Conservation (phyloP, 2,329 filamentous ascomycete species). For the Clarireedia homoeocarpa region DNA sequence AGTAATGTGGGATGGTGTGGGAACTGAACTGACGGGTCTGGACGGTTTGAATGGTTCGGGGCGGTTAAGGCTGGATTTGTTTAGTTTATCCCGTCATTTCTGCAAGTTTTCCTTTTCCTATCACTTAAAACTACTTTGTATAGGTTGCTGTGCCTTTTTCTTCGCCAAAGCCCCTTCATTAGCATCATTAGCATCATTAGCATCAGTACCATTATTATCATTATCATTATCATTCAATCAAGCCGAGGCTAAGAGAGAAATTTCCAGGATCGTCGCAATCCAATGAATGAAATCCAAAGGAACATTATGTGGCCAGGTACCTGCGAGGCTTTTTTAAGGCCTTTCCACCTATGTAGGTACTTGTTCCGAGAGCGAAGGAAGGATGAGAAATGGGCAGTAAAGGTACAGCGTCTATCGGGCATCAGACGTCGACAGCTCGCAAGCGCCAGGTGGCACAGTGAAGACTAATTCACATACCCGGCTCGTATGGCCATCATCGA, state of each 20-base stretch:
- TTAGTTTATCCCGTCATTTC: not conserved
- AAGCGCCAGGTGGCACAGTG: not conserved
- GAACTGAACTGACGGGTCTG: not conserved
- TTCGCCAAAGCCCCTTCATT: too few relatives aligned
- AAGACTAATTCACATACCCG: not conserved
- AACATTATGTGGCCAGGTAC: too few relatives aligned
- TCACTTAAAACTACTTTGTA: not conserved
- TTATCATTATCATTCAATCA: not conserved
- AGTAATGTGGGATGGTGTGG: not conserved
- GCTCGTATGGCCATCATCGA: not conserved
- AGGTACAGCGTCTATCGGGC: not conserved
- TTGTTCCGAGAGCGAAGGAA: too few relatives aligned
- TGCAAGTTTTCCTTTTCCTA: not conserved
- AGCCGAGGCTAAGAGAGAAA: not conserved
- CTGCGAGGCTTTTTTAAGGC: not conserved
- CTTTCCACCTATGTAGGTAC: too few relatives aligned
- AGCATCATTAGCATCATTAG: not conserved
- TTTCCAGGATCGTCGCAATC: not conserved
- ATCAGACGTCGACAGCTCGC: not conserved
- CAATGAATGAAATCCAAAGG: not conserved
- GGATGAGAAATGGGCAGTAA: not conserved
- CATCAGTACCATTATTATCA: not conserved
- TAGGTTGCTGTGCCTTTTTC: too few relatives aligned
- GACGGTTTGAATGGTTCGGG: not conserved
- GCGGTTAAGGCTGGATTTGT: not conserved